Conservation (phyloP, 495 filamentous ascomycete genomes). For the Aspergillus affinis region DNA sequence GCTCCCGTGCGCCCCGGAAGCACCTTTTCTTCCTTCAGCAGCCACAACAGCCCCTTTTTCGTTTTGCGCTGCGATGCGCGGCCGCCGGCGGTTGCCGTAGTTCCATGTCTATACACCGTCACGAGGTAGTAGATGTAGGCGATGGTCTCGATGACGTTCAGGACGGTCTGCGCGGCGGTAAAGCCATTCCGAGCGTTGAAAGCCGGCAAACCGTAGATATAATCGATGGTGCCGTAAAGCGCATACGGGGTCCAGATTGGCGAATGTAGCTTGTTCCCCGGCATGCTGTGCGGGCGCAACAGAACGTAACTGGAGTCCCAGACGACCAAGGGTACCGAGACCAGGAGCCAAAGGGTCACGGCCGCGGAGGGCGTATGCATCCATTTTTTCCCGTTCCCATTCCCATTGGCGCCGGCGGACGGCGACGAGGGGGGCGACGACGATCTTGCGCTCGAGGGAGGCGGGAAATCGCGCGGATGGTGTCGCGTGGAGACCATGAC, state of each 20-base stretch:
- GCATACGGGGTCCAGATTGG: slow-evolving; percentile 79
- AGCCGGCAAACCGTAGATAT: slow-evolving; percentile 81
- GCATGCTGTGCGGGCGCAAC: slow-evolving; percentile 80
- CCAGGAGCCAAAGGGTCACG: slow-evolving; percentile 68
- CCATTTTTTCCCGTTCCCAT: slow-evolving; percentile 42
- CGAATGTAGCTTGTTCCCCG: slow-evolving; percentile 70
- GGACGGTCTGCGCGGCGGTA: slow-evolving; percentile 67
- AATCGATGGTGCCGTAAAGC: slow-evolving; percentile 78
- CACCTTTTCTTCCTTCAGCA: slow-evolving; percentile 49
- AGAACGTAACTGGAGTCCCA: slow-evolving; percentile 86
- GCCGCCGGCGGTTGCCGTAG: slow-evolving; percentile 26
- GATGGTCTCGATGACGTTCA: slow-evolving; percentile 74
- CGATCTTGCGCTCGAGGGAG: slow-evolving; percentile 27
- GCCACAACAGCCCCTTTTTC: slow-evolving; percentile 37
- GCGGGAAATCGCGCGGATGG: slow-evolving; percentile 48
- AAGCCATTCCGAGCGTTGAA: slow-evolving; percentile 73
- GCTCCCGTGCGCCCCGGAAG: slow-evolving; percentile 61
- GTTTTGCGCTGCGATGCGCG: slow-evolving; percentile 30
- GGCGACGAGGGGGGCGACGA: slow-evolving; percentile 22
- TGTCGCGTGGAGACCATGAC: slow-evolving; percentile 55
- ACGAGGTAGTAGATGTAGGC: slow-evolving; percentile 71
- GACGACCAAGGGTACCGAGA: slow-evolving; percentile 77
- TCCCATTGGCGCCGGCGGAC: slow-evolving; percentile 27
- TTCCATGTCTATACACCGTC: slow-evolving; percentile 54
- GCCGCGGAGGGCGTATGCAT: slow-evolving; percentile 66